phyloP scores from a whole-genome alignment of 108 stramenopile species.

The Nitzschia sp. region DNA sequence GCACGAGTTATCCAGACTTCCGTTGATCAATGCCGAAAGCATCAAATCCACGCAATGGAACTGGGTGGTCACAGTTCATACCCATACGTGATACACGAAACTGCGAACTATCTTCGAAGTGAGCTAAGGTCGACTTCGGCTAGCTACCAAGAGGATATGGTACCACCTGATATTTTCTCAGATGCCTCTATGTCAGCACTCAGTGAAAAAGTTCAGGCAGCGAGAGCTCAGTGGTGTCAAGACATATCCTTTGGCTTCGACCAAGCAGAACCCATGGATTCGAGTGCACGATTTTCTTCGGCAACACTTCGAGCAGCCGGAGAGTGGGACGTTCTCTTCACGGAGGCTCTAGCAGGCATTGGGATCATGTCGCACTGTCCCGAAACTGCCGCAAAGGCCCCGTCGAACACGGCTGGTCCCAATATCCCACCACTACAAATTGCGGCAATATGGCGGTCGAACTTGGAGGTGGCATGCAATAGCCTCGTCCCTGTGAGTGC shows the following conservation, averaged over 20 bases:
- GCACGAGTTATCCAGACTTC: conserved; percentile 42
- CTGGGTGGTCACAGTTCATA: no score
- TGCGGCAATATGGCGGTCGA: conserved; percentile 44
- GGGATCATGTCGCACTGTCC: no score
- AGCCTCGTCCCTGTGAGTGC: conserved; percentile 66
- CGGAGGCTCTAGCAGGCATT: conserved; percentile 39
- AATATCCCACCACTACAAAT: not conserved
- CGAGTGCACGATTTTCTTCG: conserved; percentile 21
- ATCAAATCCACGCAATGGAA: not conserved
- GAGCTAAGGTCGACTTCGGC: no score
- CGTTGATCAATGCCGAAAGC: conserved; percentile 34
- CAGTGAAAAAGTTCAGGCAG: conserved; percentile 26
- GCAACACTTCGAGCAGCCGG: conserved; percentile 65
- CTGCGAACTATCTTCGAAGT: no score
- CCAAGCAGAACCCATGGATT: conserved; percentile 31
- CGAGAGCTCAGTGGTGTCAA: conserved; percentile 30
- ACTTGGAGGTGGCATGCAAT: conserved; percentile 47
- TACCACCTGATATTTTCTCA: not conserved
- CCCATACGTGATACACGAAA: no score
- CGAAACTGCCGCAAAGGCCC: no score
- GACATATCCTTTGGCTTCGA: conserved; percentile 47
- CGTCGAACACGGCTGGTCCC: no score
- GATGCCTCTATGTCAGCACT: conserved; percentile 6
- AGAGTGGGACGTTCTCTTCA: conserved; percentile 75
- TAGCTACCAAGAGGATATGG: no score